These are phyloP conservation scores for Cladosporium halotolerans DNA, from an alignment of 2,329 filamentous ascomycete genomes.

Conservation along the genomic window DNA sequence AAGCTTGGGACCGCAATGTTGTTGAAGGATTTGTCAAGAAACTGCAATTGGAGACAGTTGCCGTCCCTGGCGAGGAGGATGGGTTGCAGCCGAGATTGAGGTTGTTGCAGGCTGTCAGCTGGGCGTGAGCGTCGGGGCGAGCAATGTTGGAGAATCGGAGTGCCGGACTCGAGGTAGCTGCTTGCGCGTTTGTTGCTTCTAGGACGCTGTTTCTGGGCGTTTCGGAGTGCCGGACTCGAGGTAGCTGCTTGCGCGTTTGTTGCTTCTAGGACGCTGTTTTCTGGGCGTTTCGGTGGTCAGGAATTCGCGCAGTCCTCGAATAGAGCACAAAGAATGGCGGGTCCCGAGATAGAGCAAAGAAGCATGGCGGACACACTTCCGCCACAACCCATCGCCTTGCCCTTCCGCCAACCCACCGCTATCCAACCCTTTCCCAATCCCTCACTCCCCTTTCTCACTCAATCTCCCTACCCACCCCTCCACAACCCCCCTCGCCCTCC, in stretches of 20 bases:
- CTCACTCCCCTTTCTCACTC: too few relatives aligned
- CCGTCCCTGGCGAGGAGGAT: neutral
- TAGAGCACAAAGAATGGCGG: neutral
- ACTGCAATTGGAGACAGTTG: neutral
- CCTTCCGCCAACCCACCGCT: too few relatives aligned
- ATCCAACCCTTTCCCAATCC: too few relatives aligned
- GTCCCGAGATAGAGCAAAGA: neutral
- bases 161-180: neutral
- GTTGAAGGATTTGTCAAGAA: neutral
- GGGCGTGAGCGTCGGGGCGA: neutral
- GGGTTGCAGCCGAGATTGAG: slow-evolving; percentile 3
- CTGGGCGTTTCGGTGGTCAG: too few relatives aligned
- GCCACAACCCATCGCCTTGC: neutral
- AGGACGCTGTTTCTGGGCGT: too few relatives aligned
- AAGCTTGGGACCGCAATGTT: neutral
- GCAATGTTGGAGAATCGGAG: neutral
- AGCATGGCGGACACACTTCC: neutral
- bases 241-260: neutral
- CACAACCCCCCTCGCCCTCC: slow-evolving; percentile 18
- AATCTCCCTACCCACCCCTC: slow-evolving; percentile 21
- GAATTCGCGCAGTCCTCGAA: neutral
- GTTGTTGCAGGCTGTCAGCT: slow-evolving; percentile 1
- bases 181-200: too few relatives aligned
- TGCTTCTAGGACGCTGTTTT: too few relatives aligned
- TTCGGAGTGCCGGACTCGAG: neutral